phyloP scores from a whole-genome alignment of 2,329 filamentous ascomycete genomes.

The Pezicula rhizophila region DNA sequence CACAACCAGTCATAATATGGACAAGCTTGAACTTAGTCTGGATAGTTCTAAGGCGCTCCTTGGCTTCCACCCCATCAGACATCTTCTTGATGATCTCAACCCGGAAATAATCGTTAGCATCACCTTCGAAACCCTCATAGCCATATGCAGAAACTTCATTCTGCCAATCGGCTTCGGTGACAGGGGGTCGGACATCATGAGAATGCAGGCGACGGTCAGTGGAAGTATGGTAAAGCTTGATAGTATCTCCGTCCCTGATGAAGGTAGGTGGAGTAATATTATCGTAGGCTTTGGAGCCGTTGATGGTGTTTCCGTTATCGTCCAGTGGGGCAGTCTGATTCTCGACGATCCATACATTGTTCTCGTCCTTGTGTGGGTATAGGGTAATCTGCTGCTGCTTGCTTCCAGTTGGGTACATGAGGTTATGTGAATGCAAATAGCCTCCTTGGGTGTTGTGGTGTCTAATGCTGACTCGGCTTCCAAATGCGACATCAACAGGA shows the following conservation, averaged over 20 bases:
- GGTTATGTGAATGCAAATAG: constrained; percentile 90
- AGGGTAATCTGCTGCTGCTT: constrained; percentile 98
- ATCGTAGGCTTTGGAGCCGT: constrained; percentile 82
- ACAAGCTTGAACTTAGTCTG: constrained; percentile 94
- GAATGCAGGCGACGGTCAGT: constrained; percentile 91
- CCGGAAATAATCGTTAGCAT: constrained; percentile 93
- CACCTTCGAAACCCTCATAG: constrained; percentile 92
- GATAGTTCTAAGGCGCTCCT: constrained; percentile 83
- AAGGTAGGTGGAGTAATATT: constrained; percentile 56
- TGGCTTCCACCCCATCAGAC: constrained; percentile 72
- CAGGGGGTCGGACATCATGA: constrained; percentile 82
- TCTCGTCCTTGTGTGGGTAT: constrained; percentile 98
- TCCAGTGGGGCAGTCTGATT: constrained; percentile 91
- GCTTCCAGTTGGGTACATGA: constrained; percentile 97
- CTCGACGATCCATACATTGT: constrained; percentile 91
- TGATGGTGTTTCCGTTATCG: constrained; percentile 67
- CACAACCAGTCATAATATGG: constrained; percentile 94
- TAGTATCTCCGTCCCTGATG: constrained; percentile 72
- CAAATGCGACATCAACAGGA: constrained; percentile 83
- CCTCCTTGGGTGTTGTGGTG: constrained; percentile 97
- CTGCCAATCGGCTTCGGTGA: constrained; percentile 88
- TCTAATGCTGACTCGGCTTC: constrained; percentile 78
- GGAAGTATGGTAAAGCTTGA: constrained; percentile 76
- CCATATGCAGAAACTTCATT: constrained; percentile 96
- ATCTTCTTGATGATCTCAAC: constrained; percentile 90